Conservation (phyloP, 1,139 yeast genomes). For the Eremothecium cymbalariae region DNA sequence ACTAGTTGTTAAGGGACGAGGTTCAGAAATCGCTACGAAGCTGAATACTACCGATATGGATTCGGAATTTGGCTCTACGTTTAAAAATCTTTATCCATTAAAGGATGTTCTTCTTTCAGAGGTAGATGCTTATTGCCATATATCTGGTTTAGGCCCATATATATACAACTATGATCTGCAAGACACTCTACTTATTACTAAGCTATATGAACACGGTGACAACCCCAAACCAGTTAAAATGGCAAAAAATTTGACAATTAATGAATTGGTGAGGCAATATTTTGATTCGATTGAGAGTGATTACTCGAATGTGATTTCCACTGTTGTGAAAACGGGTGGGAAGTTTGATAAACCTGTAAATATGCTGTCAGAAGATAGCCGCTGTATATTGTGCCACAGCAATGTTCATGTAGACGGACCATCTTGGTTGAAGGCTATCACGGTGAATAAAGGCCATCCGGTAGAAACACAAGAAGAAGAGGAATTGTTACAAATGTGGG, state of each 20-base stretch:
- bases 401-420: conserved; percentile 49
- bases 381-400: conserved; percentile 48
- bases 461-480: conserved; percentile 43
- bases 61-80: conserved; percentile 26
- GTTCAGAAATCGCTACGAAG: conserved; percentile 50
- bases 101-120: conserved; percentile 68
- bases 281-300: conserved; percentile 68
- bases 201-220: conserved; percentile 5
- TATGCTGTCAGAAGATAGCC: conserved; percentile 9
- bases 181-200: conserved; percentile 17
- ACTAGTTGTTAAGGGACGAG: conserved; percentile 85
- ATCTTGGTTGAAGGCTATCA: conserved; percentile 64
- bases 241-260: conserved; percentile 67
- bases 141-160: conserved; percentile 17
- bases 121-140: conserved; percentile 41
- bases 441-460: conserved; percentile 54
- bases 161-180: conserved; percentile 21
- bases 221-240: conserved; percentile 20
- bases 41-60: conserved; percentile 41
- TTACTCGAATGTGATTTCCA: conserved; percentile 85
- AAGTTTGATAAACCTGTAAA: conserved; percentile 54
- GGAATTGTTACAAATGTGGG: conserved; percentile 34
- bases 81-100: conserved; percentile 56
- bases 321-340: conserved; percentile 84
- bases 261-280: conserved; percentile 69